A percentile compares a stretch with the other conserved stretches of the same genome.
Conservation (phyloP, 2,329 filamentous ascomycete species). For the Bertia moriformis region DNA sequence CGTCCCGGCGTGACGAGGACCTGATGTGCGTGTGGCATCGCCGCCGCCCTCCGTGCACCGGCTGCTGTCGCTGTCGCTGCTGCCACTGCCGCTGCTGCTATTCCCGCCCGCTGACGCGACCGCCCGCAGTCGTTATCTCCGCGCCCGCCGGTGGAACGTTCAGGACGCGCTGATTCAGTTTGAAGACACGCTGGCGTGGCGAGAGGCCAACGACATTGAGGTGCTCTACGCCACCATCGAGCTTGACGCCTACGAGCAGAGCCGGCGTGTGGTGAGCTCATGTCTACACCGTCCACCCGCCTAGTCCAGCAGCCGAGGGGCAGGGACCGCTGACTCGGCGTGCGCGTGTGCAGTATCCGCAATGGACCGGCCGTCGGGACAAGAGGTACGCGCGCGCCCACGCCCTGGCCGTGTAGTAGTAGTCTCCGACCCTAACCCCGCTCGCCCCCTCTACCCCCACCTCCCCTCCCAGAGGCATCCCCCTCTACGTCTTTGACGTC, state of each 20-base stretch:
- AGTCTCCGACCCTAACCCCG: background rate
- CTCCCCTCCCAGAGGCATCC: too few relatives aligned
- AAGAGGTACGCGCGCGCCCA: slow-evolving; percentile 31
- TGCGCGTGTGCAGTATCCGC: slow-evolving; percentile 79
- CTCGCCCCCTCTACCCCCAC: slow-evolving; percentile 14
- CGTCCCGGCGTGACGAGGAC: slow-evolving; percentile 60
- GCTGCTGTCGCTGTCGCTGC: too few relatives aligned
- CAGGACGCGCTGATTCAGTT: slow-evolving; percentile 72
- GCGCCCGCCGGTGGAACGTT: slow-evolving; percentile 68
- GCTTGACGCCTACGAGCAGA: slow-evolving; percentile 67
- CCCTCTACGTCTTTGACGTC: slow-evolving; percentile 83
- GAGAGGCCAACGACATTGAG: slow-evolving; percentile 63
- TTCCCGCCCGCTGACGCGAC: slow-evolving; percentile 5
- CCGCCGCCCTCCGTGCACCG: slow-evolving; percentile 2
- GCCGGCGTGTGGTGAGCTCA: slow-evolving; percentile 60
- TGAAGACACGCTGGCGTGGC: slow-evolving; percentile 77
- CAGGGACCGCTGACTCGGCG: slow-evolving; percentile 1
- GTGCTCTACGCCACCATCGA: slow-evolving; percentile 77
- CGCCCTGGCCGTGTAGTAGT: background rate
- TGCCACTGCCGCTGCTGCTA: slow-evolving; percentile 1
- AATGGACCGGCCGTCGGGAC: slow-evolving; percentile 88
- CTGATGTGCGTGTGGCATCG: slow-evolving; percentile 38
- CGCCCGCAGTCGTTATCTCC: slow-evolving; percentile 78
- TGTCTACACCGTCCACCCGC: slow-evolving; percentile 29
- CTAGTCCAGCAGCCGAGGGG: background rate